phyloP scores from a whole-genome alignment of 2,329 filamentous ascomycete species.

The Pestalotiopsis sp. region DNA sequence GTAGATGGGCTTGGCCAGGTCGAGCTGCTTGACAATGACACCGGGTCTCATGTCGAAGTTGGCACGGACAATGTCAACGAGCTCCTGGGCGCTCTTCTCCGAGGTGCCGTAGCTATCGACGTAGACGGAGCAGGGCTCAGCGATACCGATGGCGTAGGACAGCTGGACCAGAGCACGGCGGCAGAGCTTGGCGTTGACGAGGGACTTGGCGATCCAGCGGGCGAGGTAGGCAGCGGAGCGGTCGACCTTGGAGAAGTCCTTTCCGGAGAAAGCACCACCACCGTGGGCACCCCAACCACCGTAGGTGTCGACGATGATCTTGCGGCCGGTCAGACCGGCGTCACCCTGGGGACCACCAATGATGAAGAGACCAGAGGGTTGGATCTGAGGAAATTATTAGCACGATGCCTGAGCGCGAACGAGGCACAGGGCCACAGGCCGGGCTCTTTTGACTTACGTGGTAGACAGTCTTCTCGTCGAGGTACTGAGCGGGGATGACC shows the following conservation, averaged over 20 bases:
- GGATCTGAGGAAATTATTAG: constrained; percentile 60
- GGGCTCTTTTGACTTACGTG: constrained; percentile 63
- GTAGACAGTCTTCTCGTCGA: constrained; percentile 93
- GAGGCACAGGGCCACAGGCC: not conserved
- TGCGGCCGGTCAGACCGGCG: constrained; percentile 95
- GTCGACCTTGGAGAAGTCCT: constrained; percentile 99
- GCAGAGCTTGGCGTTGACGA: constrained; percentile 85
- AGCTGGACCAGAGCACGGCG: constrained; percentile 96
- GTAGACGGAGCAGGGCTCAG: constrained; percentile 96
- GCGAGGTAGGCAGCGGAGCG: constrained; percentile 96
- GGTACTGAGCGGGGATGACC: constrained; percentile 88
- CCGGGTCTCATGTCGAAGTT: constrained; percentile 99
- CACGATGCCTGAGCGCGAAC: not conserved
- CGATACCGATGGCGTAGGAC: constrained; percentile 98
- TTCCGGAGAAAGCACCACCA: constrained; percentile 99
- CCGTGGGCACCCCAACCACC: constrained; percentile 99
- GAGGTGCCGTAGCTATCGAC: constrained; percentile 98
- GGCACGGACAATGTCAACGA: constrained; percentile 89
- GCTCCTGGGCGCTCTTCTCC: constrained; percentile 83
- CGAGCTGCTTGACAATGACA: constrained; percentile 97
- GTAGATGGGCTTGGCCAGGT: constrained; percentile 96
- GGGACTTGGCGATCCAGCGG: constrained; percentile 98
- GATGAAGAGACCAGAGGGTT: constrained; percentile 98
- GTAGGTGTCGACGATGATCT: constrained; percentile 99
- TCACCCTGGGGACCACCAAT: constrained; percentile 99